Conservation (phyloP, 2,329 filamentous ascomycete genomes). For the Daldinia sp. region DNA sequence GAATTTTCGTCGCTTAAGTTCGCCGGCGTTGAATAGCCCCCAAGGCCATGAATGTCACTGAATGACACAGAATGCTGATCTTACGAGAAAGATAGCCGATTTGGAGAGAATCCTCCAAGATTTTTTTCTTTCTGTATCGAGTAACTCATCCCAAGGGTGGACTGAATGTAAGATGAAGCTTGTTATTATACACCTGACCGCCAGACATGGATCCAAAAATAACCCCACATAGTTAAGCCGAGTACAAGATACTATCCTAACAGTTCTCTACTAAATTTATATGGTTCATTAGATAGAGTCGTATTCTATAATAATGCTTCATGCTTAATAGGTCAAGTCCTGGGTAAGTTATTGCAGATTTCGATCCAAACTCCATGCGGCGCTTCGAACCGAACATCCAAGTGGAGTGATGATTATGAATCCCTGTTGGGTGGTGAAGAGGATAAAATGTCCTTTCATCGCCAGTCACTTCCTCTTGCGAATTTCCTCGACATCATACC, state of each 20-base stretch:
- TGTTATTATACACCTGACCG: not conserved
- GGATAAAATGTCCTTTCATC: conserved; percentile 2
- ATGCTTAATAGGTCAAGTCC: not conserved
- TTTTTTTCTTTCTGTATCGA: not conserved
- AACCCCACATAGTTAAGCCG: not conserved
- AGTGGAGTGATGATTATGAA: not conserved
- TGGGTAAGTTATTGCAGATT: not conserved
- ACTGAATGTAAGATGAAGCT: not conserved
- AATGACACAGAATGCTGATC: not conserved
- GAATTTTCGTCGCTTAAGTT: not conserved
- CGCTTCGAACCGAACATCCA: not conserved
- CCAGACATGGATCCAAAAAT: conserved; percentile 2
- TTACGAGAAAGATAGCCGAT: not conserved
- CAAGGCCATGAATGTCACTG: not conserved
- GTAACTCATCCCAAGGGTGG: not conserved
- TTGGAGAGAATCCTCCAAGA: not conserved
- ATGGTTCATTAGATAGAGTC: conserved; percentile 1
- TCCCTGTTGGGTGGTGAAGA: not conserved
- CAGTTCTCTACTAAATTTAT: not conserved
- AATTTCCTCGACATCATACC: not conserved
- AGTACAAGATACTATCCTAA: not conserved
- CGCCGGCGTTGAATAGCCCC: not conserved
- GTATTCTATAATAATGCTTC: not conserved
- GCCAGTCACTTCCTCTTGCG: not conserved
- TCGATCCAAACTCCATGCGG: conserved; percentile 1